Evolutionary conservation across 2,329 filamentous ascomycete species (phyloP), one percentile per base, ranked within the genome.

Genomic region (Thyridium curvatum): DNA sequence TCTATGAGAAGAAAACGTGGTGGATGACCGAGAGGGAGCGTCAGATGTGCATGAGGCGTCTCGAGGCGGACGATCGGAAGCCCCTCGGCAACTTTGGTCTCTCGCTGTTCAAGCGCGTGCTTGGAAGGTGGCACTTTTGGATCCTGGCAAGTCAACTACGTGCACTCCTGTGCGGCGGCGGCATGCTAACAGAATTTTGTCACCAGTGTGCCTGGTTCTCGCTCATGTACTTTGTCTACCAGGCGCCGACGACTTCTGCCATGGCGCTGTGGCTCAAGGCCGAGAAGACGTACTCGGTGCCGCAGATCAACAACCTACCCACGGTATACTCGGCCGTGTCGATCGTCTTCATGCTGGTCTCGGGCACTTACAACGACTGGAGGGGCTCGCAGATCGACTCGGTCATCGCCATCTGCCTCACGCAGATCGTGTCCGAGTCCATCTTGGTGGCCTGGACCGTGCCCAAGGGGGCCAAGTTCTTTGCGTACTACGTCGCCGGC

Each of bases 1-100:
- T 48, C n/a, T 43, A 46, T 26, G 58, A 56, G 3, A 56, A 58
- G 4, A 48, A 45, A 10, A 53, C 59, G 4, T 60, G 56, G 37
- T 61, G 52, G 41, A 36, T 61, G 33, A 53, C 53, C 0, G 52
- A 53, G 10, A 42, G 41, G 2, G 56, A 62, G 28, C 52, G 56
- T 18, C 26, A 39, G 12, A 43, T 61, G 41, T 57, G 56, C 12
- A 59, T 55, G 39, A 53, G 56, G 14, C 51, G 59, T 12, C 40
- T 48, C 13, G 46, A 48, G 35, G 41, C 36, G 14, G 46, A 48
- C 40, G 44, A 48, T 14, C 44, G 46, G 14, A 36, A 46, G 32
- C 46, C 46, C 7, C 40, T 48, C 3, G 46, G 46, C 8, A 36
- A 28, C 4, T 48, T 48, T 12, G 46, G 46, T 16, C 37, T 42